phyloP scores from a whole-genome alignment of 1,284 basidiomycete genomes.

The Ganoderma boninense region DNA sequence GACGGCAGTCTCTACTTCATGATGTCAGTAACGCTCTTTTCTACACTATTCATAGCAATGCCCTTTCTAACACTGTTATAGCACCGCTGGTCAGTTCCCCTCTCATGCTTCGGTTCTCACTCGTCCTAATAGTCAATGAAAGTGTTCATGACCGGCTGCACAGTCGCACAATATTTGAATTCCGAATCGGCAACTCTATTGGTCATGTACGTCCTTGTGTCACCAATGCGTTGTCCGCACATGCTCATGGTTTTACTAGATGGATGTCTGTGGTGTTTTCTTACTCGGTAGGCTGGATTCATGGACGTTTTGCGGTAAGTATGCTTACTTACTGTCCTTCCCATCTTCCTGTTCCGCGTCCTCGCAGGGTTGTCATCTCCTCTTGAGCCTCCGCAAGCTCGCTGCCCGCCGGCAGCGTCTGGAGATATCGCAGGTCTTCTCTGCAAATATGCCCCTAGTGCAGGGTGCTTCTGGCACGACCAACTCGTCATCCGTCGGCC shows the following conservation, averaged over 20 bases:
- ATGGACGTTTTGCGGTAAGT: background rate
- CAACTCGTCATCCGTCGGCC: background rate
- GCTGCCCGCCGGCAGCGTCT: conserved; percentile 23
- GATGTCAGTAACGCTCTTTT: conserved; percentile 18
- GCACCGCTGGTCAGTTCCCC: conserved; percentile 17
- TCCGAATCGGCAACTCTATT: background rate
- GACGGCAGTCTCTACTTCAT: conserved; percentile 27
- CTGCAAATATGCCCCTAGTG: conserved; percentile 11
- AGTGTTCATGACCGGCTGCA: conserved; percentile 25
- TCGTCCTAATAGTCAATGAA: background rate
- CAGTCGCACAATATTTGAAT: conserved; percentile 12
- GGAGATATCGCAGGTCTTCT: conserved; percentile 19
- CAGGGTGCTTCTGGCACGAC: conserved; percentile 1
- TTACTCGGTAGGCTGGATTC: conserved; percentile 23
- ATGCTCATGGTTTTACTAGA: background rate
- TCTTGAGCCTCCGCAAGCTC: conserved; percentile 28
- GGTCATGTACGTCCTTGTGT: conserved; percentile 14
- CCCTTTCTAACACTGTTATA: background rate
- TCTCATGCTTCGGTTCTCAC: too few relatives aligned
- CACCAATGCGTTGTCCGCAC: background rate
- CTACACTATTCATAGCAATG: too few relatives aligned
- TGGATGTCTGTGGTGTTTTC: conserved; percentile 29
- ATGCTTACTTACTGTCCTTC: too few relatives aligned
- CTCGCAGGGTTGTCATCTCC: conserved; percentile 27
- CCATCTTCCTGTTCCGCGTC: too few relatives aligned